Evolutionary conservation across 2,329 filamentous ascomycete genomes (phyloP), one percentile per base, ranked within the genome.

Genomic region (Emergomyces pasteurianus): DNA sequence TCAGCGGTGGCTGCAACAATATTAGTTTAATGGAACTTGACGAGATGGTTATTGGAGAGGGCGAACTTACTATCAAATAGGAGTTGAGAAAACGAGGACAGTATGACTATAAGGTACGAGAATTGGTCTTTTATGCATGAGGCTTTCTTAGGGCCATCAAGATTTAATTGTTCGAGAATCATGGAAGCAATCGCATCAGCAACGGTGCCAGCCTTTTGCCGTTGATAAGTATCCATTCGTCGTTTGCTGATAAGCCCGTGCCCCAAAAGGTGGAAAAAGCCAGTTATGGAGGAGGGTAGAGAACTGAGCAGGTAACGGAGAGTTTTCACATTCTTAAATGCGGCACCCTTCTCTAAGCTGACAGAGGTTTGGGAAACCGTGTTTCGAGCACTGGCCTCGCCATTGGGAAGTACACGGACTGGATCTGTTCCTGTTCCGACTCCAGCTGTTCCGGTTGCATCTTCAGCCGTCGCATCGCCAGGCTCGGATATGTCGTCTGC

Each of bases 251-350:
- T 80, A 26, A 97, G 78, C 18, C 88, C 84, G 72, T 90, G 94
- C 14, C 92, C 92, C 50, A 97, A 78, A 1, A 86, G 87, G 69
- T 95, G 90, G 70, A 96, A 88, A 66, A 97, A 88, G 0, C 88
- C 86, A 21, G 90, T 88, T n/a, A 92, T 87, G 2, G 87, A 86
- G 9, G 86, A 85, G 26, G 92, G 86, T 67, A 95, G 83, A 40
- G 89, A 86, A 67, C 88, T 87, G 14, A 97, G 80, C 12, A 97
- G 78, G 65, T 86, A 86, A 43, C 87, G 83, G 52, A 97, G 79
- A 14, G 84, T 86, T 69, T 88, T 85, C 47, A 87, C 90, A 72
- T 97, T 99, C 70, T 88, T 84, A 71, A 86, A 86, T 52, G 78
- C 74, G 38, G 77, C 71, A 38, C 68, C 53, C 69, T 72, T 43